A percentile compares a stretch with the other conserved stretches of the same genome.
These are phyloP conservation scores for Thalassiosira hispida DNA, from an alignment of 352 stramenopile genomes.

Conservation along the genomic window DNA sequence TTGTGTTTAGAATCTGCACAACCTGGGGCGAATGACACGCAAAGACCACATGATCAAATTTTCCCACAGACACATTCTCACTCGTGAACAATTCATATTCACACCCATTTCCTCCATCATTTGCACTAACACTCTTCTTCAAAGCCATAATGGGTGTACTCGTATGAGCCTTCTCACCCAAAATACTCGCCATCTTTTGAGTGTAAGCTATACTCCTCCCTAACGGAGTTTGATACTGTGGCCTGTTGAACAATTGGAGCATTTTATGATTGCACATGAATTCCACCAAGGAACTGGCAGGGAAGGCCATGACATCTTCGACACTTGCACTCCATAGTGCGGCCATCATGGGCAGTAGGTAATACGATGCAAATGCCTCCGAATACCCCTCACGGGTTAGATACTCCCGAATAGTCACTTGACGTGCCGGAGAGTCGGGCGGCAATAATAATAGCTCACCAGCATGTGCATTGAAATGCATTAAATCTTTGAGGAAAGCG, in stretches of 20 bases:
- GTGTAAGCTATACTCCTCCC: conserved; percentile 86
- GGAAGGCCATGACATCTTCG: conserved; percentile 84
- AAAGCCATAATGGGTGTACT: conserved; percentile 62
- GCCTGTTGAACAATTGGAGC: conserved; percentile 85
- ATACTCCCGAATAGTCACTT: conserved; percentile 84
- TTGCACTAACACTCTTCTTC: conserved; percentile 25
- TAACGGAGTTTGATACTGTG: conserved; percentile 80
- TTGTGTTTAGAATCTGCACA: conserved; percentile 70
- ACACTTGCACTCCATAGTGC: conserved; percentile 83
- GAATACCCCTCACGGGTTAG: conserved; percentile 78
- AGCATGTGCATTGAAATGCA: conserved; percentile 84
- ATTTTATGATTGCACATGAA: conserved; percentile 89
- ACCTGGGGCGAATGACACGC: conserved; percentile 73
- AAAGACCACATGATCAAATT: conserved; percentile 86
- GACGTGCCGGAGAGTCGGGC: conserved; percentile 68
- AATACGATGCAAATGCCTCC: conserved; percentile 80
- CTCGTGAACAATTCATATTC: conserved; percentile 77
- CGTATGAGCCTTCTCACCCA: conserved; percentile 74
- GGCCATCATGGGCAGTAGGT: conserved; percentile 87
- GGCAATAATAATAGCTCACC: conserved; percentile 64
- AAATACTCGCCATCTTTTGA: conserved; percentile 67
- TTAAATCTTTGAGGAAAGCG: conserved; percentile 81
- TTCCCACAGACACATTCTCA: conserved; percentile 46
- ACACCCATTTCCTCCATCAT: not conserved
- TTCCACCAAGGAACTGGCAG: conserved; percentile 80